Evolutionary conservation across 805 yeast genomes (phyloP), one percentile per base, ranked within the genome.

Genomic region (Maudiozyma turicensis): DNA sequence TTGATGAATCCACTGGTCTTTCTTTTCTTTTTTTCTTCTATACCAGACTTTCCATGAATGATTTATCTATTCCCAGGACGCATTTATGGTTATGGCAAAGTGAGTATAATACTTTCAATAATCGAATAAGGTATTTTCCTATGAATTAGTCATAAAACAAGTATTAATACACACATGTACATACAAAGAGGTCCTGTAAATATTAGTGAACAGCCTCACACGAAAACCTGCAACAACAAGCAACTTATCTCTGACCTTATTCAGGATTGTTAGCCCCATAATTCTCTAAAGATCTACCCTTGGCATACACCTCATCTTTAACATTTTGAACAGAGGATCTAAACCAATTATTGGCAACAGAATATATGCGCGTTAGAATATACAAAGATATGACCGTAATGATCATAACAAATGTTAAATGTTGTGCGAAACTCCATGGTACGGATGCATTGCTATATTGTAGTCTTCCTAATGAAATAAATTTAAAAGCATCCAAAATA

Each of bases 251-350:
- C 26, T 4, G 26, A 15, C 20, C 11, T 28, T 39, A n/a, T 28
- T 39, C 26, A 6, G 30, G 29, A n/a, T 14, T 39, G 3, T 39
- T 13, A n/a, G n/a, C 30, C 20, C n/a, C 41, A 33, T 48, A 60
- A 57, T 74, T 76, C 54, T 76, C 78, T 48, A 78, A 68, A 3
- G 80, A 75, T 55, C 78, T 73, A 1, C 84, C 84, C 46, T 72
- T 71, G 10, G 79, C 78, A 51, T 78, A 80, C 51, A 72, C 71
- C 54, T 79, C 81, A 50, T 77, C 77, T 57, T 75, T 78, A n/a
- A 80, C 80, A 54, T 72, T 71, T 44, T 73, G 64, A 20, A 55
- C 49, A 0, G 61, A 55, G 30, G 48, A 50, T 13, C 58, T 52
- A 34, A 62, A 59, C 66, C 66, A 61, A 20, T 53, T 39, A 14